Percentiles rank a stretch among this genome's conserved stretches.
Conservation (phyloP, 2,329 filamentous ascomycete genomes). For the Sporothrix euskadiensis region DNA sequence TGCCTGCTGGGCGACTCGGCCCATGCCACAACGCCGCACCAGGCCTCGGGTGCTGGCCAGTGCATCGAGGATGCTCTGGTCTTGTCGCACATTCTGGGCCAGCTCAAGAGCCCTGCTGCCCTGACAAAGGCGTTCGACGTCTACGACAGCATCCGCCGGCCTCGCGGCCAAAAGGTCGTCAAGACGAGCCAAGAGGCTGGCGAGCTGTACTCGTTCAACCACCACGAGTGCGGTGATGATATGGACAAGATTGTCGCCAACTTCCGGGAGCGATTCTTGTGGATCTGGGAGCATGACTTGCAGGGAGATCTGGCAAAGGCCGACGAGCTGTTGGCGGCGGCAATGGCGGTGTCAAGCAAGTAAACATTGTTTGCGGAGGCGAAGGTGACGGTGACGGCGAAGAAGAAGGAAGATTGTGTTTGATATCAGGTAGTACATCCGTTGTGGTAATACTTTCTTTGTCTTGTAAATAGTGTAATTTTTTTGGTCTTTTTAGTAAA, state of each 20-base stretch:
- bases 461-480: not conserved
- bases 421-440: not conserved
- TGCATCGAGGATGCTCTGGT: slow-evolving; percentile 34
- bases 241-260: slow-evolving; percentile 39
- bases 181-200: slow-evolving; percentile 39
- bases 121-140: slow-evolving; percentile 33
- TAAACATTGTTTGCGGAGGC: too few species aligned
- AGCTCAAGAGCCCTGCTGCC: not conserved
- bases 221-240: slow-evolving; percentile 36
- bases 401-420: not conserved
- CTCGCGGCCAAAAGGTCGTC: slow-evolving; percentile 39
- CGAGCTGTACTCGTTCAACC: slow-evolving; percentile 36
- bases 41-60: slow-evolving; percentile 32
- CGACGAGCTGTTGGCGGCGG: not conserved
- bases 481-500: not conserved
- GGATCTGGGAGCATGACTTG: slow-evolving; percentile 41
- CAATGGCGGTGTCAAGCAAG: not conserved
- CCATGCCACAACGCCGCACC: slow-evolving; percentile 45
- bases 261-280: slow-evolving; percentile 37
- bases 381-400: too few species aligned
- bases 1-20: slow-evolving; percentile 58
- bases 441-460: not conserved
- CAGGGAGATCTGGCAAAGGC: slow-evolving; percentile 32
- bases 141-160: slow-evolving; percentile 38
- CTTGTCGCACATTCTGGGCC: slow-evolving; percentile 26